These are phyloP conservation scores for Coleophoma eucalyptorum DNA, from an alignment of 2,329 filamentous ascomycete genomes.

Conservation along the genomic window DNA sequence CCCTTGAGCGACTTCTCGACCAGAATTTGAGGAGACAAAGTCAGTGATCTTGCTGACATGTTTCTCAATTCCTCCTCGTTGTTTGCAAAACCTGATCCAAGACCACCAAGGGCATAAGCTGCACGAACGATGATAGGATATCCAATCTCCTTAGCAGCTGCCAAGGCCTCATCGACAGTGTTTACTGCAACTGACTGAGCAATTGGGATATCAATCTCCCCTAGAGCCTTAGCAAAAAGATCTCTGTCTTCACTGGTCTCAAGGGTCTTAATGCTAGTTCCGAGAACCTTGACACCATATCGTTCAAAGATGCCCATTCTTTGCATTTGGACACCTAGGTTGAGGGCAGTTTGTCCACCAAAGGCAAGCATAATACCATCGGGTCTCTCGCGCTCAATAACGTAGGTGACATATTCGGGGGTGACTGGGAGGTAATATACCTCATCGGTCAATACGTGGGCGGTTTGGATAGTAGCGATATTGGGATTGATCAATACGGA, in stretches of 20 bases:
- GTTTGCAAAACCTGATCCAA: conserved; percentile 94
- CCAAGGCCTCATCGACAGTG: conserved; percentile 87
- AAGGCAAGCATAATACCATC: conserved; percentile 98
- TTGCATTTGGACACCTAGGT: conserved; percentile 96
- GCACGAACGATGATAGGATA: conserved; percentile 98
- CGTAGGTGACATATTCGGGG: conserved; percentile 94
- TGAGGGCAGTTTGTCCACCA: conserved; percentile 94
- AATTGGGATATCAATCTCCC: conserved; percentile 97
- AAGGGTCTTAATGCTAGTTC: conserved; percentile 89
- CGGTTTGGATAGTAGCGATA: conserved; percentile 97
- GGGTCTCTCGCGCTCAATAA: conserved; percentile 92
- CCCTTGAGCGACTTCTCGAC: conserved; percentile 99
- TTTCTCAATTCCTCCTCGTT: conserved; percentile 92
- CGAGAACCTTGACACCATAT: conserved; percentile 92
- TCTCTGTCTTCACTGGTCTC: conserved; percentile 96
- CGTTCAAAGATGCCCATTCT: conserved; percentile 92
- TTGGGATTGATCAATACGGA: conserved; percentile 97
- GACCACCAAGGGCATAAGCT: conserved; percentile 91
- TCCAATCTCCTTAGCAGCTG: conserved; percentile 80
- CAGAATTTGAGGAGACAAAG: conserved; percentile 90
- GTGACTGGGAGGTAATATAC: conserved; percentile 98
- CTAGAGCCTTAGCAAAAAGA: conserved; percentile 89
- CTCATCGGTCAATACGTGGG: conserved; percentile 92
- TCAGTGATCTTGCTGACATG: conserved; percentile 87
- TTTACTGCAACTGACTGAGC: conserved; percentile 91